Evolutionary conservation across 2,329 filamentous ascomycete species (phyloP).

Genomic region (Colletotrichum sojae): DNA sequence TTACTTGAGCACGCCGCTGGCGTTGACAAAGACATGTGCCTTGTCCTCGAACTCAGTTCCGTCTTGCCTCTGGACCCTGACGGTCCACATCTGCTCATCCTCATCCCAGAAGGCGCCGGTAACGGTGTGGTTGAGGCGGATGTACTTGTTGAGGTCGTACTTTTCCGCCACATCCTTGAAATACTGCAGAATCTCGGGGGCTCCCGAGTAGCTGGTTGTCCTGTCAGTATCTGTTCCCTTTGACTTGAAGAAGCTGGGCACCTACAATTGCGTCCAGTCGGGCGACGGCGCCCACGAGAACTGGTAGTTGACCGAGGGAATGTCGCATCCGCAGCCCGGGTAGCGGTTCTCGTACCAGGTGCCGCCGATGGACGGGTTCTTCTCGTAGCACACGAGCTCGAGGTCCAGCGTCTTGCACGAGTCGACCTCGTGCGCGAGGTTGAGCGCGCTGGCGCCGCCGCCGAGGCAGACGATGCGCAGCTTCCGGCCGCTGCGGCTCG

Average conservation of each 20-base stretch:
- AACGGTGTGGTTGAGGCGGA: slow-evolving; percentile 42
- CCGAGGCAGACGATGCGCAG: slow-evolving; percentile 49
- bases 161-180: slow-evolving; percentile 45
- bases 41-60: slow-evolving; percentile 38
- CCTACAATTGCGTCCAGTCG: slow-evolving; percentile 32
- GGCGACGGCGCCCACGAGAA: slow-evolving; percentile 36
- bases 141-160: slow-evolving; percentile 43
- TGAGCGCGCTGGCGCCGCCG: slow-evolving; percentile 49
- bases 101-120: slow-evolving; percentile 45
- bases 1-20: slow-evolving; percentile 60
- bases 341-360: slow-evolving; percentile 47
- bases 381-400: slow-evolving; percentile 47
- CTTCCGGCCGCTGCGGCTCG: slow-evolving; percentile 44
- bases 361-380: slow-evolving; percentile 46
- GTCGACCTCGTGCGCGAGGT: slow-evolving; percentile 45
- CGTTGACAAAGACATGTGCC: slow-evolving; percentile 48
- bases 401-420: slow-evolving; percentile 42
- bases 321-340: slow-evolving; percentile 45
- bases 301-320: slow-evolving; percentile 45
- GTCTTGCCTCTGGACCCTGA: slow-evolving; percentile 39
- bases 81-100: slow-evolving; percentile 41
- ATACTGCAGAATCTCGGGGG: slow-evolving; percentile 45
- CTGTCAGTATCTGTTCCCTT: neutral
- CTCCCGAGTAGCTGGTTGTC: slow-evolving; percentile 37
- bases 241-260: neutral